Percentiles rank a stretch among this genome's conserved stretches.
phyloP scores from a whole-genome alignment of 805 yeast genomes.

The Lipomyces chichibuensis region DNA sequence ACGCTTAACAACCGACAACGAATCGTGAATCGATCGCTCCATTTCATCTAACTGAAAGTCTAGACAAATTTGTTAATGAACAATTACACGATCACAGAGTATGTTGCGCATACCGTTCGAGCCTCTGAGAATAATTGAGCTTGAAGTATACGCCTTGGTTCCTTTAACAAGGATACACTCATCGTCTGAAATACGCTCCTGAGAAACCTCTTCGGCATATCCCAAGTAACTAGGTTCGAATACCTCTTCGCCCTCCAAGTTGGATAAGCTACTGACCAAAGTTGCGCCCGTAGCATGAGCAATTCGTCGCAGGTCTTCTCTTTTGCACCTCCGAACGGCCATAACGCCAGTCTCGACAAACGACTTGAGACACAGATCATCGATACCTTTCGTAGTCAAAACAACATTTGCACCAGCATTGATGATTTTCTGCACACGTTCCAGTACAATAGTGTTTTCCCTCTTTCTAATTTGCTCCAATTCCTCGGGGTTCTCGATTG shows the following conservation, averaged over 20 bases:
- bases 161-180: slow-evolving; percentile 93
- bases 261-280: slow-evolving; percentile 79
- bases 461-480: slow-evolving; percentile 88
- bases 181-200: slow-evolving; percentile 90
- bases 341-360: slow-evolving; percentile 89
- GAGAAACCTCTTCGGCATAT: slow-evolving; percentile 84
- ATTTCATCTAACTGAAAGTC: slow-evolving; percentile 92
- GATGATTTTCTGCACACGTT: slow-evolving; percentile 78
- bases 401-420: slow-evolving; percentile 91
- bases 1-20: slow-evolving; percentile 91
- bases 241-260: slow-evolving; percentile 93
- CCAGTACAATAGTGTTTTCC: slow-evolving; percentile 82
- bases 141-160: slow-evolving; percentile 85
- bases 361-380: slow-evolving; percentile 86
- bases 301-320: slow-evolving; percentile 93
- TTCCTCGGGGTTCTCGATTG: slow-evolving; percentile 96
- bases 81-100: background rate
- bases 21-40: slow-evolving; percentile 96
- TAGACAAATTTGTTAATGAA: slow-evolving; percentile 39
- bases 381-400: slow-evolving; percentile 91
- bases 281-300: slow-evolving; percentile 99
- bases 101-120: slow-evolving; percentile 58
- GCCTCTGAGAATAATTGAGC: slow-evolving; percentile 92
- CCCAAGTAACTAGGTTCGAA: slow-evolving; percentile 86
- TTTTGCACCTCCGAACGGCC: slow-evolving; percentile 96